A percentile compares a stretch with the other conserved stretches of the same genome.
phyloP scores from a whole-genome alignment of 2,329 filamentous ascomycete genomes.

The Phoma herbarum region DNA sequence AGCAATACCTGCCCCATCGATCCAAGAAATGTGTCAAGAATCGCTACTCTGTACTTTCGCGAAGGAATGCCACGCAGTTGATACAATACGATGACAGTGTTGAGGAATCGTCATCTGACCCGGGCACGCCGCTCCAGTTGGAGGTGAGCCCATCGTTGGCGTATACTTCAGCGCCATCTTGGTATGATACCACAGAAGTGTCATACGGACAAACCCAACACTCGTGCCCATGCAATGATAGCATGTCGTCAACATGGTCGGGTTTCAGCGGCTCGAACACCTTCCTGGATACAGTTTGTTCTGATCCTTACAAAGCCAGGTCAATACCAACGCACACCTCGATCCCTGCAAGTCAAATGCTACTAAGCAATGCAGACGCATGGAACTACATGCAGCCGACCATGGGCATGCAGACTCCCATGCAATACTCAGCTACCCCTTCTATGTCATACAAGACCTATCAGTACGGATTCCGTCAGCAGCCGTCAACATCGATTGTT shows the following conservation, averaged over 20 bases:
- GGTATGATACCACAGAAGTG: neutral
- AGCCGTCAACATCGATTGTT: neutral
- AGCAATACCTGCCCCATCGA: conserved; percentile 46
- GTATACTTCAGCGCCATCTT: neutral
- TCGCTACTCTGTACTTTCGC: conserved; percentile 35
- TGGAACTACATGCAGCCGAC: neutral
- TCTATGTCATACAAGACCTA: neutral
- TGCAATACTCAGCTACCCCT: neutral
- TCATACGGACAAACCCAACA: neutral
- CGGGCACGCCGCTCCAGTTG: conserved; percentile 10
- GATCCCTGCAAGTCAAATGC: neutral
- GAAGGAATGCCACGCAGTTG: conserved; percentile 1
- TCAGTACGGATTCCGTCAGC: neutral
- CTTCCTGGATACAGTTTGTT: neutral
- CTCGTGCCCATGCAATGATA: neutral
- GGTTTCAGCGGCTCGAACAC: neutral
- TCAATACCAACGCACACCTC: neutral
- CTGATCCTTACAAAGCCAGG: neutral
- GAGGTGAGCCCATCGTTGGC: neutral
- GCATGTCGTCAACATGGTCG: neutral
- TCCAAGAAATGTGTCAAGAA: conserved; percentile 54
- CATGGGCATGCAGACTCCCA: neutral
- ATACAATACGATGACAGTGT: conserved; percentile 8
- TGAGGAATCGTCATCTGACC: conserved; percentile 12
- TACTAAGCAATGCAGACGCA: neutral